Percentiles rank a stretch among this genome's conserved stretches.
These are phyloP conservation scores for Didymosphaeria variabile DNA, from an alignment of 2,329 filamentous ascomycete genomes.

Conservation along the genomic window DNA sequence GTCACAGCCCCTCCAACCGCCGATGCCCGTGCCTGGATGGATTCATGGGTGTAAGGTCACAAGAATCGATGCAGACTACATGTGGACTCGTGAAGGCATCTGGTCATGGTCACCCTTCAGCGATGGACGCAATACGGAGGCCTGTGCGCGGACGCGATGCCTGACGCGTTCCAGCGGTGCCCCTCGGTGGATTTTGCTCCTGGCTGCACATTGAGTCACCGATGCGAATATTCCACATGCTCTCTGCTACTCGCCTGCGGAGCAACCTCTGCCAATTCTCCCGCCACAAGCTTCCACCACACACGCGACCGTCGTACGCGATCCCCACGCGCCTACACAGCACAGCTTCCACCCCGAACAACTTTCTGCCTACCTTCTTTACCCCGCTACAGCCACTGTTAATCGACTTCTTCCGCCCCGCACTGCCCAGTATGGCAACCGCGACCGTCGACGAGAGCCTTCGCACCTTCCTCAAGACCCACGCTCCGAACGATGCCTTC, in stretches of 20 bases:
- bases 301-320: conserved; percentile 5
- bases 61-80: neutral
- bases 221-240: conserved; percentile 32
- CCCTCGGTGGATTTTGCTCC: conserved; percentile 35
- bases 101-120: neutral
- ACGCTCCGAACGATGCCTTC: conserved; percentile 50
- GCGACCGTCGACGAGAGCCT: conserved; percentile 47
- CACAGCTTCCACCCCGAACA: conserved; percentile 26
- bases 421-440: conserved; percentile 45
- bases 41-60: neutral
- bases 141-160: conserved; percentile 27
- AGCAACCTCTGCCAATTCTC: conserved; percentile 32
- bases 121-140: neutral
- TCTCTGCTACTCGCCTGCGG: conserved; percentile 31
- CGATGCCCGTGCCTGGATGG: neutral
- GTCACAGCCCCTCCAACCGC: conserved; percentile 1
- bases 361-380: conserved; percentile 38
- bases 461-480: conserved; percentile 46
- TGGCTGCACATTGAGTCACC: conserved; percentile 37
- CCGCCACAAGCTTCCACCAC: conserved; percentile 20
- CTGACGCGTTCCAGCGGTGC: conserved; percentile 21
- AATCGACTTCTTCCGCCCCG: conserved; percentile 41
- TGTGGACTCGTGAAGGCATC: no score
- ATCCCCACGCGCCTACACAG: conserved; percentile 14
- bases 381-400: conserved; percentile 41